A percentile compares a stretch with the other conserved stretches of the same genome.
These are phyloP conservation scores for Metschnikowia shivogae DNA, from an alignment of 805 yeast genomes.

Conservation along the genomic window DNA sequence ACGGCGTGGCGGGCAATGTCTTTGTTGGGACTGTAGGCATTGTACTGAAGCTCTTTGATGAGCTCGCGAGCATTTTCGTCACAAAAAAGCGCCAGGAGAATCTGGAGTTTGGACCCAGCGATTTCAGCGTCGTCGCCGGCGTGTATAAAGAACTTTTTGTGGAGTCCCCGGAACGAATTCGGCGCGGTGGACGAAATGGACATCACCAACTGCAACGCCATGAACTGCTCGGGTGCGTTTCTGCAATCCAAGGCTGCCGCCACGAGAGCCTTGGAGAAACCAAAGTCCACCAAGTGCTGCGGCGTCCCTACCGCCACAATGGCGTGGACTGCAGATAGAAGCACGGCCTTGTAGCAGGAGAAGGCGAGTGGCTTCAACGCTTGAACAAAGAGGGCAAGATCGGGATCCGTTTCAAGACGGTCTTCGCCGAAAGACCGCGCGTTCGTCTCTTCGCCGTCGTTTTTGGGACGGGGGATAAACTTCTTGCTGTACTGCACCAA, in stretches of 20 bases:
- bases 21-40: constrained; percentile 31
- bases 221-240: constrained; percentile 19
- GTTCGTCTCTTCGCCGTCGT: constrained; percentile 29
- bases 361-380: constrained; percentile 45
- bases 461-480: constrained; percentile 54
- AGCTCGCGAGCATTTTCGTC: constrained; percentile 51
- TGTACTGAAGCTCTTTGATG: constrained; percentile 60
- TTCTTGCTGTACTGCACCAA: constrained; percentile 62
- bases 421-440: constrained; percentile 32
- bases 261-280: constrained; percentile 49
- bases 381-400: constrained; percentile 51
- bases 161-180: constrained; percentile 28
- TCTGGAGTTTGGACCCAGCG: constrained; percentile 53
- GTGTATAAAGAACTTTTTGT: constrained; percentile 49
- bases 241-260: constrained; percentile 33
- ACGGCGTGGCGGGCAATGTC: constrained; percentile 45
- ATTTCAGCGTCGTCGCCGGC: constrained; percentile 48
- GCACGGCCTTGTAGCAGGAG: constrained; percentile 55
- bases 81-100: constrained; percentile 55
- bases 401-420: constrained; percentile 48
- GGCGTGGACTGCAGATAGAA: constrained; percentile 57
- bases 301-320: constrained; percentile 58
- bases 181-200: constrained; percentile 11
- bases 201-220: constrained; percentile 46
- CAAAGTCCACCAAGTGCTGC: constrained; percentile 42